Base-by-base conservation (phyloP, 75 land plant species). In the Chamaecyparis obtusa region DNA sequence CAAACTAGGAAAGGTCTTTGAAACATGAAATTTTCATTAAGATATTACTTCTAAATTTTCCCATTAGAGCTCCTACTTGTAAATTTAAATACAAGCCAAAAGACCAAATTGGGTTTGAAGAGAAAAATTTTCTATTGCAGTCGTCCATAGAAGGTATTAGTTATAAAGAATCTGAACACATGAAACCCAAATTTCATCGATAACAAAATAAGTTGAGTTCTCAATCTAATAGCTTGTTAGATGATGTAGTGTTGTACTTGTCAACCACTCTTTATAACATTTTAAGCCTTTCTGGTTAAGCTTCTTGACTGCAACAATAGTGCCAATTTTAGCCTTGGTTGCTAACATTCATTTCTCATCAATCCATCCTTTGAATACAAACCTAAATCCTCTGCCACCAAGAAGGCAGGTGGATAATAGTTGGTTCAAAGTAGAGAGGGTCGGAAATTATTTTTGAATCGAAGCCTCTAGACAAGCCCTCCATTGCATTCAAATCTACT, bases 321-420 rank as follows among this genome's bases (percentile, higher is more conserved):
- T 89, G 5, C 90, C 90, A 71, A 41, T 51, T 86, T 87, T 87
- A 72, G 87, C 87, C 77, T 64, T 89, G 43, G 85, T 44, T 17
- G 90, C 81, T 5, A 57, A 13, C 17, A 86, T 69, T 24, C 77
- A 83, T 15, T 86, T 85, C 54, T 89, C 90, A 75, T 86, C 90
- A 64, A 90, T 79, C 86, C 91, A 88, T 19, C 91, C 90, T 56
- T 88, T 88, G 57, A 85, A 90, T 11, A 90, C 91, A 80, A 39
- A 85, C 9, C 89, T 89, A 83, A 90, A 90, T 17, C 91, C 91
- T 67, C 91, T 90, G 84, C 86, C 90, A 17, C 91, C 91, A 39
- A 90, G 41, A 46, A n/a, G n/a, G n/a, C n/a, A n/a, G n/a, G n/a
- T n/a, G n/a, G n/a, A n/a, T n/a, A n/a, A n/a, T n/a, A n/a, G n/a